Evolutionary conservation across 345 rosid species (phyloP), one percentile per base, ranked within the genome.

Genomic region (Eucalyptus albens): DNA sequence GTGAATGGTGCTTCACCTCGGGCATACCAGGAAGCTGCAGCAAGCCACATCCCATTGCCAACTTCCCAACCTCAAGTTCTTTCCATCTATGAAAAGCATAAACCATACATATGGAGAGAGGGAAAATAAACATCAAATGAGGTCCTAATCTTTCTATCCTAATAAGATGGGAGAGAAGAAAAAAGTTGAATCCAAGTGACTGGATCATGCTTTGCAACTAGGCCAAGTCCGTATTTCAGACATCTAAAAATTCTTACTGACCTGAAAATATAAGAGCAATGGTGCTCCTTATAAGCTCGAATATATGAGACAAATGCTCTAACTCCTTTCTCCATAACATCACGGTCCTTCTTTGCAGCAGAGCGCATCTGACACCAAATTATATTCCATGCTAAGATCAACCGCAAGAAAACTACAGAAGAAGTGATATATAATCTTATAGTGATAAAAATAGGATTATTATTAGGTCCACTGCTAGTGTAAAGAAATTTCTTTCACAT

Each of bases 41-140:
- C 83, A 96, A 94, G 87, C 99, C 99, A 93, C 88, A 95, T 82
- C 99, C 99, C 99, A 96, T 96, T 49, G 98, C 99, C 93, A 97
- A 89, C 93, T 98, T 98, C 90, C 99, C 99, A 88, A 95, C 90
- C 90, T 94, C 99, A 60, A 96, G 99, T 87, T 95, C 96, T 93
- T 96, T 95, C 98, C 96, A 96, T 91, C 99, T 96, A 91, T 55
- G 55, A 89, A 88, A 67, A 29, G 40, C 21, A 88, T 56, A 88
- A 60, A 65, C 86, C 86, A 50, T 27, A 44, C 65, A 72, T 72
- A 87, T 86, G 19, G 51, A 33, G 67, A n/a, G 62, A 86, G 56
- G 3, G 29, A 86, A n/a, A 11, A 86, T 56, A 51, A 44, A 21
- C 77, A 31, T 88, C 3, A 26, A 86, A 45, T 49, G 60, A 90